These are phyloP conservation scores for Corrigiola litoralis DNA, from an alignment of 179 eudicot species.

Conservation along the genomic window DNA sequence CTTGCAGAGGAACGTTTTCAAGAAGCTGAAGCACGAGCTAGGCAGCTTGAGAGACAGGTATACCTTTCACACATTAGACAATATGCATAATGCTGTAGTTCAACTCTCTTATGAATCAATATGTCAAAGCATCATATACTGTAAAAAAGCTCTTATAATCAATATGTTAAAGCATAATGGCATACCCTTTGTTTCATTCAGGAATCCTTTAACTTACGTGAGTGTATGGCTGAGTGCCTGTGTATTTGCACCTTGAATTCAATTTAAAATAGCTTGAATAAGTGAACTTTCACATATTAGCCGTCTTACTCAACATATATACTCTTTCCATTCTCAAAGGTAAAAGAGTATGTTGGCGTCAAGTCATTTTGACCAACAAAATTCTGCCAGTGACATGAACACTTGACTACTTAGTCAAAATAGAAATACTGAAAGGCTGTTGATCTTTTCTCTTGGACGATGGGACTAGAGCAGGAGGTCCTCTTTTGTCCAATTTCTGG, in stretches of 20 bases:
- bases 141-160: no score
- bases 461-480: neutral
- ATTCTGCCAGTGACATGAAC: neutral
- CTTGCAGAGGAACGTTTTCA: slow-evolving; percentile 77
- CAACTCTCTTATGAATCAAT: neutral
- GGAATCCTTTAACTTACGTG: no score
- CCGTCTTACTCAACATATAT: no score
- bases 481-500: neutral
- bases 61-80: neutral
- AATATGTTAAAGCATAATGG: neutral
- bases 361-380: no score
- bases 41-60: slow-evolving; percentile 93
- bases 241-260: neutral
- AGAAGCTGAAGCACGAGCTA: slow-evolving; percentile 89
- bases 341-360: no score
- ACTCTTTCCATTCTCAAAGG: no score
- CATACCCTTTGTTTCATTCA: neutral
- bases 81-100: neutral
- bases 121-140: no score
- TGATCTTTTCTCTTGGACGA: neutral
- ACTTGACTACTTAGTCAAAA: neutral
- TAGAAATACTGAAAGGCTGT: neutral
- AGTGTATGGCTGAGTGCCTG: neutral
- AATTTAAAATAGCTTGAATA: no score
- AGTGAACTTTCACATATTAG: no score